Percentiles rank a stretch among this genome's conserved stretches.
Evolutionary conservation across 805 yeast genomes (phyloP).

Genomic region (Ogataea methylovora): DNA sequence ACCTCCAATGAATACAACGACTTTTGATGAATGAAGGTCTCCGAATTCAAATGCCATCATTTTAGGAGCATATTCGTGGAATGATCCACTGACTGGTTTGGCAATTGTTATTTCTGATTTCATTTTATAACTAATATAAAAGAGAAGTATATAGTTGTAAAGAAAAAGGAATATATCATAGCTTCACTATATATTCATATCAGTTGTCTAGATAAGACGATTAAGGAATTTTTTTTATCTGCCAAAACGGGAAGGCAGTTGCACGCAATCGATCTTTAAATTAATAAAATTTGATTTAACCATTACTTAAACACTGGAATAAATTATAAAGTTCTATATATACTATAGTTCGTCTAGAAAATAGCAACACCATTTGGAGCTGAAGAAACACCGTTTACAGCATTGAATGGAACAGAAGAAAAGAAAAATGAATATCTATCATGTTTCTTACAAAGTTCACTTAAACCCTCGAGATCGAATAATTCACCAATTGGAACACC

Average conservation of each 20-base stretch:
- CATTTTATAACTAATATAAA: no score
- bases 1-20: conserved; percentile 67
- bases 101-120: background rate
- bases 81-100: conserved; percentile 26
- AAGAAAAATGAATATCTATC: conserved; percentile 23
- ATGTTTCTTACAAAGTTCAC: conserved; percentile 16
- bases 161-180: no score
- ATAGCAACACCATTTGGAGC: conserved; percentile 39
- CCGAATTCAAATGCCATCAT: conserved; percentile 51
- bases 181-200: no score
- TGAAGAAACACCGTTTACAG: conserved; percentile 27
- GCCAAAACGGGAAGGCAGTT: no score
- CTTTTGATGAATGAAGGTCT: conserved; percentile 30
- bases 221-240: no score
- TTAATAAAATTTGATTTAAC: no score
- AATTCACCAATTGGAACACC: conserved; percentile 28
- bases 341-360: conserved; percentile 5
- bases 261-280: no score
- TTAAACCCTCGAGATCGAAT: conserved; percentile 22
- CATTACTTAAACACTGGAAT: no score
- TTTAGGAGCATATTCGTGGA: conserved; percentile 38
- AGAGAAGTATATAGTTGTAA: no score
- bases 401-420: conserved; percentile 24
- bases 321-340: no score
- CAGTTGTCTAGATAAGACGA: no score